Base-by-base conservation (phyloP, 2,329 filamentous ascomycete genomes). In the Xylariaceae sp. region DNA sequence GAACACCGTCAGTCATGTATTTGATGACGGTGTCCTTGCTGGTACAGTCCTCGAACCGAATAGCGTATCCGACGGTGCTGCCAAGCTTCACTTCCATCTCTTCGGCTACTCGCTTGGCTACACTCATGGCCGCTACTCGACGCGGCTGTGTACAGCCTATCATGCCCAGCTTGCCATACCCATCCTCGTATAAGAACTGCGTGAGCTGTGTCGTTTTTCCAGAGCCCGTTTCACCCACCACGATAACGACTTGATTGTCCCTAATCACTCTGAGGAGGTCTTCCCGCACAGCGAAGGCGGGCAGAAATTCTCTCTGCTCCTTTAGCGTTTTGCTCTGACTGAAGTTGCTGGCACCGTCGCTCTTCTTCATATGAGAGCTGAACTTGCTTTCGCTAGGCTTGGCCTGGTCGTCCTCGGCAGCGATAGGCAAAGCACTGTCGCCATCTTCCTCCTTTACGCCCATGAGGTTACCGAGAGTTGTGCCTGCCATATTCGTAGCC, bases 191-290 rank as follows among this genome's bases (percentile, higher is more conserved):
- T 10, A 99, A 75, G 59, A 97, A 99, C 64, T 99, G 95, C 0
- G 95, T 96, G 53, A 99, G 73, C 69, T 99, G 94, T 0, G 94
- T 99, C 3, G 94, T 99, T 71, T 99, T 99, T 44, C 94, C 94
- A 1, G 92, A 97, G 5, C 94, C 94, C 1, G 94, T 99, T 72
- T 99, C 92, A 41, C 94, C 94, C 44, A 99, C 90, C 2, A 97
- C 92, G 57, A 99, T 95, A 39, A 95, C 83, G 45, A 99, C 94
- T 67, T 99, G 94, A 62, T 99, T 97, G 70, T 99, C 94, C 53
- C 92, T 79, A 58, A 99, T 95, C 6, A 97, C 90, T 43, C 90
- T 81, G 45, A 99, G 73, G 6, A 99, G 75, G 58, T 99, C 92
- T 67, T 99, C 94, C 35, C 95, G 81, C 2, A 99, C 94, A 0